phyloP scores from a whole-genome alignment of 129 eudicot genomes.

The Gnaphalium uliginosum region DNA sequence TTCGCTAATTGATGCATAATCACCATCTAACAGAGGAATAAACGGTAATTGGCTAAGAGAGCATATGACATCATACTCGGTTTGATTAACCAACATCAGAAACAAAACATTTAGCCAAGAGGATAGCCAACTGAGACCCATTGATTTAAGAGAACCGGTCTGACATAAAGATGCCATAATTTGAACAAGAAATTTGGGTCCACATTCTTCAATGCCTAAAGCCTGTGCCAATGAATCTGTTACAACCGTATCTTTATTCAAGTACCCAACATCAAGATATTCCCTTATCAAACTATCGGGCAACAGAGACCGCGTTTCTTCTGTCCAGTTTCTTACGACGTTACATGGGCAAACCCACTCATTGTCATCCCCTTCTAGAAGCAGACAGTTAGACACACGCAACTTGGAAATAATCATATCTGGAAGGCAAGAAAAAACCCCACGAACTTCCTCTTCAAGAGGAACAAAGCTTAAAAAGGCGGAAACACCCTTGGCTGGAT shows the following conservation, averaged over 20 bases:
- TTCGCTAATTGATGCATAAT: slow-evolving; percentile 46
- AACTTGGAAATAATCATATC: slow-evolving; percentile 66
- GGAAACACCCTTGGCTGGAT: slow-evolving; percentile 29
- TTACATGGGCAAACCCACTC: slow-evolving; percentile 79
- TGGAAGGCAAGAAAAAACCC: slow-evolving; percentile 75
- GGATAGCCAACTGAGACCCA: slow-evolving; percentile 66
- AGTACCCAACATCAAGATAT: slow-evolving; percentile 74
- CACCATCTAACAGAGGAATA: slow-evolving; percentile 69
- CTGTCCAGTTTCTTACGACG: slow-evolving; percentile 62
- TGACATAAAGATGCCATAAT: slow-evolving; percentile 50
- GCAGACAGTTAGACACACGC: slow-evolving; percentile 59
- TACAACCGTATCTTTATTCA: slow-evolving; percentile 55
- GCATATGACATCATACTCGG: slow-evolving; percentile 40
- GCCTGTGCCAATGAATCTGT: slow-evolving; percentile 64
- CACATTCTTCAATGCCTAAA: slow-evolving; percentile 68
- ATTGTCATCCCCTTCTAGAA: slow-evolving; percentile 53
- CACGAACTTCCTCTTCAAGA: slow-evolving; percentile 69
- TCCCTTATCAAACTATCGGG: slow-evolving; percentile 58
- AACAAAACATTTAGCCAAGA: slow-evolving; percentile 60
- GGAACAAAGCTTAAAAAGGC: slow-evolving; percentile 78
- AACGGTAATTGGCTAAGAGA: slow-evolving; percentile 48
- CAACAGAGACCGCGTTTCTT: slow-evolving; percentile 51
- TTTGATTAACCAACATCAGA: slow-evolving; percentile 36
- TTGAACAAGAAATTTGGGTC: slow-evolving; percentile 54
- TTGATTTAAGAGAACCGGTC: slow-evolving; percentile 43